Evolutionary conservation across 192 early-diverging fungal species (phyloP), one percentile per base, ranked within the genome.

Genomic region (Dispira simplex): DNA sequence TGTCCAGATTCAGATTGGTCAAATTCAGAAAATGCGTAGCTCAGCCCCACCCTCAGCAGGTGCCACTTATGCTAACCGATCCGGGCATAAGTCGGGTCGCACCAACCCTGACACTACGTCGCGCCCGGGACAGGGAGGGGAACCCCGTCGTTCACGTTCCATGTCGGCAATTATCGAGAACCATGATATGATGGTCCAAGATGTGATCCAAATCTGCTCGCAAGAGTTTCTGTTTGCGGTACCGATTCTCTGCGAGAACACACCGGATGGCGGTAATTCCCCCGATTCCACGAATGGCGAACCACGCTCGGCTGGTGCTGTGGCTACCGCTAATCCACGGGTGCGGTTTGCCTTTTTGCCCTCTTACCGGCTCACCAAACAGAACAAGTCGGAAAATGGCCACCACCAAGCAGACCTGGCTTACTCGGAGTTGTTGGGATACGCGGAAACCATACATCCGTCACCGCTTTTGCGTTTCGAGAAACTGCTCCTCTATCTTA

Each of bases 161-260:
- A 23, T 62, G n/a, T 62, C 59, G 8, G 46, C 59, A 6, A n/a
- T 62, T 11, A 62, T 62, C 44, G 25, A 14, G 20, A 62, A 62
- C 59, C 59, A 62, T 43, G 59, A 62, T n/a, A 62, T 62, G 59
- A 62, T 62, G 18, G 59, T 62, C n/a, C 59, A 44, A 11, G 59
- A 62, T 25, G 44, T 62, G 44, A 8, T 62, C 13, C 44, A 44
- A 20, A 62, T 62, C 59, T 18, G 20, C 11, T 62, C 59, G 11
- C 39, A 25, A 6, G 59, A 62, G 43, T 62, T 62, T 45, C 23
- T 62, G 18, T 62, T 62, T 62, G 16, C 59, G 0, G 43, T 62
- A 11, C 59, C 59, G 4, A 44, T 62, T 20, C 59, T 62, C 39
- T 53, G 51, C 18, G 51, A 53, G 20, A 25, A 20, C 11, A 53